These are phyloP conservation scores for Naematelia aurantialba DNA, from an alignment of 768 basidiomycete genomes.

Conservation along the genomic window DNA sequence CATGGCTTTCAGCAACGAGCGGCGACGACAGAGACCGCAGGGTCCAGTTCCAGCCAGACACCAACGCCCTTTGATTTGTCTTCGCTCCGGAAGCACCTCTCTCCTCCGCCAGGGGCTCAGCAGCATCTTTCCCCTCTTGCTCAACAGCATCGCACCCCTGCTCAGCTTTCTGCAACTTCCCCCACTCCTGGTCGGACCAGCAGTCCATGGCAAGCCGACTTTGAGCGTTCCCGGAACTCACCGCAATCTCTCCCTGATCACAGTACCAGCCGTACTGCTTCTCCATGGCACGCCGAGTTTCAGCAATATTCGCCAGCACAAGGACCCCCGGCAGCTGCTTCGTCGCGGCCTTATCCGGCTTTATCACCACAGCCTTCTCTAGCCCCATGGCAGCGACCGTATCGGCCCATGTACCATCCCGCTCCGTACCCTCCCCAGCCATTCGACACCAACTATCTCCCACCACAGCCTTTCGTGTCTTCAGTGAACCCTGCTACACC, in stretches of 20 bases:
- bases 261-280: not conserved
- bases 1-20: too few species aligned
- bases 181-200: not conserved
- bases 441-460: not conserved
- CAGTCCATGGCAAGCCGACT: slow-evolving; percentile 5
- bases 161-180: not conserved
- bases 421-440: not conserved
- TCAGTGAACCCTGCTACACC: slow-evolving; percentile 1
- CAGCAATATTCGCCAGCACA: too few species aligned
- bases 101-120: slow-evolving; percentile 11
- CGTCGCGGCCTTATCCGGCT: too few species aligned
- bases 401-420: not conserved
- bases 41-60: slow-evolving; percentile 6
- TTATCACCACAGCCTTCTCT: not conserved
- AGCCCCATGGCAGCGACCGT: slow-evolving; percentile 12
- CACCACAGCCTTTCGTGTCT: not conserved
- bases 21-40: not conserved
- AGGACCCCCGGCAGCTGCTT: too few species aligned
- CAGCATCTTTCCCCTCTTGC: not conserved
- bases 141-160: not conserved
- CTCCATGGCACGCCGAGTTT: too few species aligned
- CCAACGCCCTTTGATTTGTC: slow-evolving; percentile 32
- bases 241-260: not conserved
- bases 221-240: not conserved
- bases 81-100: slow-evolving; percentile 28